Percentiles rank a stretch among this genome's conserved stretches.
phyloP scores from a whole-genome alignment of 257 asterid genomes.

The Echites panduratus region DNA sequence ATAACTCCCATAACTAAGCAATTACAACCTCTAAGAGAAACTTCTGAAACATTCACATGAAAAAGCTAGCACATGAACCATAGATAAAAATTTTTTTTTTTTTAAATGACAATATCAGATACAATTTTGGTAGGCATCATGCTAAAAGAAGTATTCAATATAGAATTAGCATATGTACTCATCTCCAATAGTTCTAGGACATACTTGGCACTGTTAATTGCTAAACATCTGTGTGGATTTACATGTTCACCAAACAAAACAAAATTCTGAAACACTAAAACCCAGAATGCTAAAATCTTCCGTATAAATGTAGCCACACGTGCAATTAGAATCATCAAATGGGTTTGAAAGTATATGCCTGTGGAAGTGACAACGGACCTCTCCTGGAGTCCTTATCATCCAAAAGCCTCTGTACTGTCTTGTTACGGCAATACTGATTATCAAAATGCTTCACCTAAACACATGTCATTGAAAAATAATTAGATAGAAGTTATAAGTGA shows the following conservation, averaged over 20 bases:
- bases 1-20: slow-evolving; percentile 1
- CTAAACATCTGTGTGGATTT: neutral
- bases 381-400: slow-evolving; percentile 81
- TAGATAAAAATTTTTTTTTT: neutral
- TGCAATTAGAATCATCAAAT: slow-evolving; percentile 26
- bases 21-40: slow-evolving; percentile 17
- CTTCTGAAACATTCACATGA: neutral
- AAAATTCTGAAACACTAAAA: neutral
- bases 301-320: neutral
- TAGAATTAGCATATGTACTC: neutral
- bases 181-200: neutral
- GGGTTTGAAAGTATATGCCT: slow-evolving; percentile 50
- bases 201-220: neutral
- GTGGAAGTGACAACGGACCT: slow-evolving; percentile 94
- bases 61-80: neutral
- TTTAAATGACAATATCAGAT: neutral
- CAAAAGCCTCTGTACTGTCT: slow-evolving; percentile 80
- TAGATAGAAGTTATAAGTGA: neutral
- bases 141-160: neutral
- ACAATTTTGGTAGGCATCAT: neutral
- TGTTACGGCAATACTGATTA: slow-evolving; percentile 82
- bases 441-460: slow-evolving; percentile 91
- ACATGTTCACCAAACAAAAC: neutral
- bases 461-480: neutral
- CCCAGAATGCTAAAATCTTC: neutral